phyloP scores from a whole-genome alignment of 108 stramenopile genomes.

The Pseudonitzschia delicatissima region DNA sequence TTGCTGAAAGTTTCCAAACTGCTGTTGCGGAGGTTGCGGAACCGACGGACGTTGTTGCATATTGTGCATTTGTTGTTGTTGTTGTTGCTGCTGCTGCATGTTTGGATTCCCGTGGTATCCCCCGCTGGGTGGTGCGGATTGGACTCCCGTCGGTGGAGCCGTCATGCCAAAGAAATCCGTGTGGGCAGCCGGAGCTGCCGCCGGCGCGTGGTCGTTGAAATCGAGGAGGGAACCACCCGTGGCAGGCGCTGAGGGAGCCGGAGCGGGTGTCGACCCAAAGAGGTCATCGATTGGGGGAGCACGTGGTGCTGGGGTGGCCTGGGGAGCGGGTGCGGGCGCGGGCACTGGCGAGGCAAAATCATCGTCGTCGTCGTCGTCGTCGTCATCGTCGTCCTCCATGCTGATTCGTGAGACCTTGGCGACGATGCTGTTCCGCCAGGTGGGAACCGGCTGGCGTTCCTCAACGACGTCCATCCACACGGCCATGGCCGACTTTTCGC shows the following conservation, averaged over 20 bases:
- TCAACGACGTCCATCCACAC: slow-evolving; percentile 90
- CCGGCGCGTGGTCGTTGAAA: slow-evolving; percentile 45
- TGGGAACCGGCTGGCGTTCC: slow-evolving; percentile 66
- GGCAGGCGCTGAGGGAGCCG: slow-evolving; percentile 27
- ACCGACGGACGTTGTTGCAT: slow-evolving; percentile 33
- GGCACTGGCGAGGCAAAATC: slow-evolving; percentile 10
- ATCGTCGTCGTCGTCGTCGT: slow-evolving; percentile 54
- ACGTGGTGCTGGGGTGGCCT: slow-evolving; percentile 15
- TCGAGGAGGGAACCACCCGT: slow-evolving; percentile 34
- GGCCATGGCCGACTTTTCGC: slow-evolving; percentile 74
- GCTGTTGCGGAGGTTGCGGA: slow-evolving; percentile 46
- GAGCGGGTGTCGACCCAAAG: slow-evolving; percentile 16
- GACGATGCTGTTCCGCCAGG: slow-evolving; percentile 69
- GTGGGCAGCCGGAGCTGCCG: slow-evolving; percentile 30
- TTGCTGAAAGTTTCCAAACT: slow-evolving; percentile 26
- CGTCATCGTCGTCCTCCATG: slow-evolving; percentile 68
- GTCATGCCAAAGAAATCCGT: slow-evolving; percentile 85
- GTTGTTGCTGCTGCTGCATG: neutral
- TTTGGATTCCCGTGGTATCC: slow-evolving; percentile 21
- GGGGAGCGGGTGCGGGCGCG: slow-evolving; percentile 17
- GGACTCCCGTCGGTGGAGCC: slow-evolving; percentile 29
- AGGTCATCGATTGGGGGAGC: slow-evolving; percentile 28
- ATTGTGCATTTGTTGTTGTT: slow-evolving; percentile 32
- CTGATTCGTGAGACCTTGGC: slow-evolving; percentile 78
- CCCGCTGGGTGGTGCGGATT: slow-evolving; percentile 5